Evolutionary conservation across 768 basidiomycete genomes (phyloP).

Genomic region (Lentinula edodes): DNA sequence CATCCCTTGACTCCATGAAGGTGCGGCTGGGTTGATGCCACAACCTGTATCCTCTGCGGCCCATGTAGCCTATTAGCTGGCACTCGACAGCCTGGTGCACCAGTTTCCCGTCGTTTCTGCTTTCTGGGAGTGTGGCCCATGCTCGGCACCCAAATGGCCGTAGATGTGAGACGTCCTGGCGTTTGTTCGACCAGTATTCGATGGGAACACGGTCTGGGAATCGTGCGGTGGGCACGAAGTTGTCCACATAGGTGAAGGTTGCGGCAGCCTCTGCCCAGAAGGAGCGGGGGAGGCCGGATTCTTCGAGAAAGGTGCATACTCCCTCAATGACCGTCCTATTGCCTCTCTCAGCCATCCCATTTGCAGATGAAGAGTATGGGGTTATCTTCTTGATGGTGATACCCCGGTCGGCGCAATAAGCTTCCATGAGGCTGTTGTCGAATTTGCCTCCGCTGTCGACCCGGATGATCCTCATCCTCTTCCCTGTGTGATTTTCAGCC

Average conservation of each 20-base stretch:
- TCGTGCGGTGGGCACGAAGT: not conserved
- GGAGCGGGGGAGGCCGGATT: not conserved
- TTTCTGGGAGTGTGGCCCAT: not conserved
- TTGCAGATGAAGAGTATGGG: conserved; percentile 19
- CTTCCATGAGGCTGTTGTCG: conserved; percentile 15
- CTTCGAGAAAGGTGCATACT: not conserved
- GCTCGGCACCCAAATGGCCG: not conserved
- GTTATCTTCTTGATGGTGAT: conserved; percentile 16
- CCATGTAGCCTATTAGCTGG: no score
- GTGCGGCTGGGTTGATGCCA: no score
- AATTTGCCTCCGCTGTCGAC: conserved; percentile 25
- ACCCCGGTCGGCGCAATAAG: conserved; percentile 14
- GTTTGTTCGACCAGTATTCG: not conserved
- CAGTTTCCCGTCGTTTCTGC: not conserved
- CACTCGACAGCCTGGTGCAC: not conserved
- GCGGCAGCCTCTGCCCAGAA: not conserved
- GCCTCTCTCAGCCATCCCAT: conserved; percentile 21
- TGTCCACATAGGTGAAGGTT: not conserved
- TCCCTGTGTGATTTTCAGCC: conserved; percentile 13
- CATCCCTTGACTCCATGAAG: no score
- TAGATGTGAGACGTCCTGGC: not conserved
- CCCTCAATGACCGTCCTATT: no score
- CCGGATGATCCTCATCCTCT: conserved; percentile 10
- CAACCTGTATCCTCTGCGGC: no score
- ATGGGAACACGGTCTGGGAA: not conserved